Percentiles rank a stretch among this genome's conserved stretches.
Conservation (phyloP, 225 moss, liverwort and hornwort species). For the Bryoerythrophyllum caledonicum region DNA sequence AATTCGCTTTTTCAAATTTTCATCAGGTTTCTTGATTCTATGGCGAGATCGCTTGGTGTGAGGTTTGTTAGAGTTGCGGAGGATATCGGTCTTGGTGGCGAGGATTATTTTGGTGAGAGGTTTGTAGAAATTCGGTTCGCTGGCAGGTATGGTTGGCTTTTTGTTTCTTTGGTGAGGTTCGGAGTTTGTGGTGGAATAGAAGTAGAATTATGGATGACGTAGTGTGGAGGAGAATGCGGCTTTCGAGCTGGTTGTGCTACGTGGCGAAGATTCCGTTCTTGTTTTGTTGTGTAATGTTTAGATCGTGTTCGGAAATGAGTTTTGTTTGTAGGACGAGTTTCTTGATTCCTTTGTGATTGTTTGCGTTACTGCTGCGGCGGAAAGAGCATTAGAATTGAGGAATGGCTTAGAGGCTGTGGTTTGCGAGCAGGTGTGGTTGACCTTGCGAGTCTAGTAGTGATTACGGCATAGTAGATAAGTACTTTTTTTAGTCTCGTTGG, state of each 20-base stretch:
- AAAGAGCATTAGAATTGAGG: neutral
- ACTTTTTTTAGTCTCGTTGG: neutral
- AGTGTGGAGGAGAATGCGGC: conserved; percentile 6
- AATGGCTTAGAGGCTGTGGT: neutral
- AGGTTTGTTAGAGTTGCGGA: no score
- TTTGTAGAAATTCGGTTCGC: no score
- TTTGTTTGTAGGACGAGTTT: neutral
- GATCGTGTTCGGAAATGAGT: neutral
- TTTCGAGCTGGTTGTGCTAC: conserved; percentile 4
- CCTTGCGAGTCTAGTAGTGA: neutral
- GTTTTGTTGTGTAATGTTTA: neutral
- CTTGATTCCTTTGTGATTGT: neutral
- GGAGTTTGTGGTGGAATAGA: neutral
- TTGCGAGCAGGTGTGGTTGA: neutral
- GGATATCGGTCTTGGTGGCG: no score
- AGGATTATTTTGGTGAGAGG: no score
- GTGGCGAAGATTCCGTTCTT: neutral
- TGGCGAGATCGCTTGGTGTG: neutral
- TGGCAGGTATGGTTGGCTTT: neutral
- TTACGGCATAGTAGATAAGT: neutral
- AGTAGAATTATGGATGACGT: neutral
- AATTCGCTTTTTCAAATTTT: no score
- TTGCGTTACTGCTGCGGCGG: neutral
- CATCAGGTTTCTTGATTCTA: neutral
- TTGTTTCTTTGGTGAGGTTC: neutral